phyloP scores from a whole-genome alignment of 805 yeast species.

The Candida maesae region DNA sequence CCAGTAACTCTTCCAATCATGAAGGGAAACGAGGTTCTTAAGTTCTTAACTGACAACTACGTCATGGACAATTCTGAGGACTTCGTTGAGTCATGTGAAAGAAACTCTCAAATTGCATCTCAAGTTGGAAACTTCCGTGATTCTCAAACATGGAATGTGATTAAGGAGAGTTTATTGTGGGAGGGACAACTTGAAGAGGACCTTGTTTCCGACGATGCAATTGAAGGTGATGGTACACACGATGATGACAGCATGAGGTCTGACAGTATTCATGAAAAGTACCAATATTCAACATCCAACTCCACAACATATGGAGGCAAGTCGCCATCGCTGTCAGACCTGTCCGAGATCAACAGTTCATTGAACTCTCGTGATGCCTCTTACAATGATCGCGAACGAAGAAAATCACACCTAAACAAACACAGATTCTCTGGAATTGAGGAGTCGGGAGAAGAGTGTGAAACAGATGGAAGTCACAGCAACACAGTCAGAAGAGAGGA shows the following conservation, averaged over 20 bases:
- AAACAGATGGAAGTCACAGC: constrained; percentile 4
- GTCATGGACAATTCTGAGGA: constrained; percentile 43
- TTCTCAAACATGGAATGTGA: constrained; percentile 59
- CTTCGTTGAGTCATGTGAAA: constrained; percentile 45
- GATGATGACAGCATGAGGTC: constrained; percentile 18
- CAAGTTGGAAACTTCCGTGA: constrained; percentile 48
- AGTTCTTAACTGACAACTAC: constrained; percentile 47
- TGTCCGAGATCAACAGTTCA: constrained; percentile 24
- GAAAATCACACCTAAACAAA: constrained; percentile 14
- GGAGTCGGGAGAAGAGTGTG: constrained; percentile 20
- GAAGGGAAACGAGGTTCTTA: constrained; percentile 33
- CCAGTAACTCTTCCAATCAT: constrained; percentile 26
- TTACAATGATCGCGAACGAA: constrained; percentile 7
- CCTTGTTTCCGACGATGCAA: background rate
- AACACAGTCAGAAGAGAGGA: constrained; percentile 17
- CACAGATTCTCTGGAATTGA: constrained; percentile 18
- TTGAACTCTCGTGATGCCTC: constrained; percentile 15
- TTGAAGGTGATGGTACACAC: background rate
- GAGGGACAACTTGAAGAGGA: constrained; percentile 20
- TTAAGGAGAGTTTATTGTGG: constrained; percentile 45
- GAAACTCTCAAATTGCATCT: constrained; percentile 55
- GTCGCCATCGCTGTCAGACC: constrained; percentile 26
- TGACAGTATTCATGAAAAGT: constrained; percentile 12
- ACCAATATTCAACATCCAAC: constrained; percentile 28
- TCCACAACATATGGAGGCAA: constrained; percentile 26